Conservation (phyloP, 306 rosid species). For the Castanospermum australe region DNA sequence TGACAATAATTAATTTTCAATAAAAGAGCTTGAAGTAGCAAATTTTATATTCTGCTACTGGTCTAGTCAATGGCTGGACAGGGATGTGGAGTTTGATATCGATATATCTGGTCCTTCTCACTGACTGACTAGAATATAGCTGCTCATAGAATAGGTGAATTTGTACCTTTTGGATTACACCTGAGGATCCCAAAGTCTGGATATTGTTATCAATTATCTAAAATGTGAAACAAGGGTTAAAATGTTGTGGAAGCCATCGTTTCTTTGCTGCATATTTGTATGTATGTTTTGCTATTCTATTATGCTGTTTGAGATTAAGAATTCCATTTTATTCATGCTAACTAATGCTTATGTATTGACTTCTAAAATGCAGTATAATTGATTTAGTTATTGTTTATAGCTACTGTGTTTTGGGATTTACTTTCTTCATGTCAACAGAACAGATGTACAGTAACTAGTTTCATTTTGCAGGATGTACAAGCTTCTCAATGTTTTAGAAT, state of each 20-base stretch:
- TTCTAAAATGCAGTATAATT: background rate
- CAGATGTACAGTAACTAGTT: background rate
- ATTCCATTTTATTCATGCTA: background rate
- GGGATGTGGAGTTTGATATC: background rate
- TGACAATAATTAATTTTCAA: background rate
- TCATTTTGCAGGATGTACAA: slow-evolving; percentile 53
- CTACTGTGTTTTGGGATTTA: background rate
- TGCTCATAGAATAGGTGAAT: background rate
- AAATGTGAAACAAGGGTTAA: background rate
- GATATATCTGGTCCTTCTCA: background rate
- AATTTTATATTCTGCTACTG: background rate
- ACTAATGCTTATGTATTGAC: background rate
- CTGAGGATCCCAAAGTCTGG: background rate
- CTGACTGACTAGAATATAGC: background rate
- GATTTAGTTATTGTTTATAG: background rate
- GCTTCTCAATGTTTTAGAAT: slow-evolving; percentile 82
- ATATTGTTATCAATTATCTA: background rate
- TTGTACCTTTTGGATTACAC: background rate
- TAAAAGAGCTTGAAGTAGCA: background rate
- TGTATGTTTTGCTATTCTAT: background rate
- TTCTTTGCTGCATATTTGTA: background rate
- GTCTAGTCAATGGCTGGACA: background rate
- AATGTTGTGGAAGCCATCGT: background rate
- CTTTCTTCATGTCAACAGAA: background rate
- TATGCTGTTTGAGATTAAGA: background rate